These are phyloP conservation scores for Sarocladium oryzae DNA, from an alignment of 2,329 filamentous ascomycete species.

Conservation along the genomic window DNA sequence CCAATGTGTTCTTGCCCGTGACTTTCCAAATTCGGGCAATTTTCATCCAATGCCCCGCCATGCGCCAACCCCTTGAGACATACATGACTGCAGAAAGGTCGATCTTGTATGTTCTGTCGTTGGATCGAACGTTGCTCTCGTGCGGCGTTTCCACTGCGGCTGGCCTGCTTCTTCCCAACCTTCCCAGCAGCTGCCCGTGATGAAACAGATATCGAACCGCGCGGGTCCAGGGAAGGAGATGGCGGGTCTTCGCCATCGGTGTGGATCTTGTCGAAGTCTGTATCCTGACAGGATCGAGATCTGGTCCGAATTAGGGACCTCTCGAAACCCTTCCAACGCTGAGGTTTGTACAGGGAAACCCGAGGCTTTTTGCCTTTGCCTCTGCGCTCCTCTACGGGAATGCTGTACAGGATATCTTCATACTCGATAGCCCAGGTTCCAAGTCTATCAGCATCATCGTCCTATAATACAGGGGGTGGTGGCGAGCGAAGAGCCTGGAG, in stretches of 20 bases:
- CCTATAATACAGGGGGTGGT: constrained; percentile 24
- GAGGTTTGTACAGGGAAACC: constrained; percentile 18
- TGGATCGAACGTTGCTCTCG: not conserved
- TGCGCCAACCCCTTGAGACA: constrained; percentile 18
- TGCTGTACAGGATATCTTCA: constrained; percentile 21
- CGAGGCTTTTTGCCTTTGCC: constrained; percentile 10
- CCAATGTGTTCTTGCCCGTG: constrained; percentile 21
- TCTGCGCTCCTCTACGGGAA: constrained; percentile 18
- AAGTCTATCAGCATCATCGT: constrained; percentile 22
- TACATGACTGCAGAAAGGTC: constrained; percentile 20
- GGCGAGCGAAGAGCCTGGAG: constrained; percentile 23
- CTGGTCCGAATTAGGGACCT: constrained; percentile 15
- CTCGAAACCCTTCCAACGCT: constrained; percentile 22
- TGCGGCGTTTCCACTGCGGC: not conserved
- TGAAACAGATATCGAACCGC: not conserved
- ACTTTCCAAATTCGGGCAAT: constrained; percentile 20
- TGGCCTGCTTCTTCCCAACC: not conserved
- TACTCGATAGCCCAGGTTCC: constrained; percentile 28
- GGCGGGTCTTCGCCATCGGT: constrained; percentile 14
- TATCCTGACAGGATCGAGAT: constrained; percentile 10
- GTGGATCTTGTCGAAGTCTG: constrained; percentile 6
- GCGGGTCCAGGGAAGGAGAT: constrained; percentile 12
- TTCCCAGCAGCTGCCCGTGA: not conserved
- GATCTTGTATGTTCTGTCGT: constrained; percentile 14
- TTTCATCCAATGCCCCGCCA: constrained; percentile 16